These are phyloP conservation scores for Agaricus subrufescens DNA, from an alignment of 768 basidiomycete species.

Conservation along the genomic window DNA sequence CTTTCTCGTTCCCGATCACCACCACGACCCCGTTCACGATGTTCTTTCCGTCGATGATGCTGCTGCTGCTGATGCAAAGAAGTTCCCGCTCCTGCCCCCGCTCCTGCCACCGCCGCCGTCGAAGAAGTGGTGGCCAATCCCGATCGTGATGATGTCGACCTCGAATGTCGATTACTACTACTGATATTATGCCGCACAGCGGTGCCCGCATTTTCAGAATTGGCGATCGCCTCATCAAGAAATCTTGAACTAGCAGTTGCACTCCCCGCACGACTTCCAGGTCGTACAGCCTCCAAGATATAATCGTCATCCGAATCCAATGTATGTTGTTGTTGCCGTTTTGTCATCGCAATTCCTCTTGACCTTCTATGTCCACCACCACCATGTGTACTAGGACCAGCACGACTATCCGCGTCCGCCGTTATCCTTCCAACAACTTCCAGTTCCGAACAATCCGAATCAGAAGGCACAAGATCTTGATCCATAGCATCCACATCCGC, in stretches of 20 bases:
- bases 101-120: not conserved
- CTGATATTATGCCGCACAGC: too few relatives aligned
- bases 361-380: not conserved
- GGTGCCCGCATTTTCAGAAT: not conserved
- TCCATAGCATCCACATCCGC: slow-evolving; percentile 72
- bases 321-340: not conserved
- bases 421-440: slow-evolving; percentile 15
- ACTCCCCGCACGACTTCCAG: not conserved
- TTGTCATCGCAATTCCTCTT: not conserved
- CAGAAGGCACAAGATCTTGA: slow-evolving; percentile 49
- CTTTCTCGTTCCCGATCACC: not conserved
- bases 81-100: not conserved
- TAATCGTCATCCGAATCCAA: slow-evolving; percentile 6
- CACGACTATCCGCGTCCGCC: not conserved
- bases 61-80: too few relatives aligned
- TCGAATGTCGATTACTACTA: too few relatives aligned
- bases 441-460: slow-evolving; percentile 33
- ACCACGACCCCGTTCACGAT: too few relatives aligned
- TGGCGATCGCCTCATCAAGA: not conserved
- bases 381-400: not conserved
- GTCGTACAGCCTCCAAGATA: not conserved
- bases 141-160: too few relatives aligned
- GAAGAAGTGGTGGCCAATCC: too few relatives aligned
- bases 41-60: not conserved
- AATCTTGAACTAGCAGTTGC: not conserved